Evolutionary conservation across 257 asterid genomes (phyloP).

Genomic region (Penstemon newberryi): DNA sequence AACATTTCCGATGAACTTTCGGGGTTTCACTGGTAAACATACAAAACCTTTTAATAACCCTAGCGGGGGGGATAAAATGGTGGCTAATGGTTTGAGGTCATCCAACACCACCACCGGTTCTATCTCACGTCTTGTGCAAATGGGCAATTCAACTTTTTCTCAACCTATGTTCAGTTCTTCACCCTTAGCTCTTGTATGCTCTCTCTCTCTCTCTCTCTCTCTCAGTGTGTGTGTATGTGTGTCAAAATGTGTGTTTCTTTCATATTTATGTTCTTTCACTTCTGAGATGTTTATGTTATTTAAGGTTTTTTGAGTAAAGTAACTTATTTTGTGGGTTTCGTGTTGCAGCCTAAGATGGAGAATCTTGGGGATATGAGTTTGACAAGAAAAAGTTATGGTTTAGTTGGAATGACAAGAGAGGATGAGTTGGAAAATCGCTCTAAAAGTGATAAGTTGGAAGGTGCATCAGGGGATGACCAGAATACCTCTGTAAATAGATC

Average conservation of each 20-base stretch:
- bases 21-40: conserved; percentile 39
- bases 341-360: conserved; percentile 80
- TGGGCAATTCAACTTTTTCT: conserved; percentile 41
- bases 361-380: conserved; percentile 56
- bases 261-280: background rate
- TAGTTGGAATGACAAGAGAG: conserved; percentile 42
- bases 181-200: conserved; percentile 58
- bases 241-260: background rate
- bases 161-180: conserved; percentile 46
- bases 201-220: background rate
- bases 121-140: conserved; percentile 44
- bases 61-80: conserved; percentile 47
- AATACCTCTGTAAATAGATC: conserved; percentile 43
- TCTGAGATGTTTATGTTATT: conserved; percentile 26
- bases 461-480: conserved; percentile 69
- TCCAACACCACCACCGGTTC: conserved; percentile 36
- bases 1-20: conserved; percentile 51
- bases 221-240: conserved; percentile 4
- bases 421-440: conserved; percentile 68
- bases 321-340: conserved; percentile 2
- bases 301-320: conserved; percentile 5
- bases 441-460: conserved; percentile 71
- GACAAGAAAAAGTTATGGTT: conserved; percentile 40
- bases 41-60: conserved; percentile 31
- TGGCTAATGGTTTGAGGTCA: conserved; percentile 46